Conservation (phyloP, 768 basidiomycete genomes). For the Galerina sulciceps region DNA sequence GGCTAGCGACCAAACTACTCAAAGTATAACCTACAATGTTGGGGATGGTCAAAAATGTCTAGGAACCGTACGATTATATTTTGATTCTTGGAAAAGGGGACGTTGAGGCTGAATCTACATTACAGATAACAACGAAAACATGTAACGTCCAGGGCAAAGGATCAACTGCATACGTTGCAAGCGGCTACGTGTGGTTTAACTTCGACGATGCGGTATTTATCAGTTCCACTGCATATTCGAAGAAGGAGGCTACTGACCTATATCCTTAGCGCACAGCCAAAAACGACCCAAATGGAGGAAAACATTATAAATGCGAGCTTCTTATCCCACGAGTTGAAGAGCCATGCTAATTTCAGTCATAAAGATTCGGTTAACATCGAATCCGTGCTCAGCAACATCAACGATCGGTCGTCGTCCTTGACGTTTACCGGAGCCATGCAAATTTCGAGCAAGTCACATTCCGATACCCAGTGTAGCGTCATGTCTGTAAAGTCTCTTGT, state of each 20-base stretch:
- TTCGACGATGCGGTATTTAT: constrained; percentile 8
- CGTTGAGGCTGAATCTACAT: neutral
- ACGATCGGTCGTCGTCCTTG: constrained; percentile 5
- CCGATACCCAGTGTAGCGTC: neutral
- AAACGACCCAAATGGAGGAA: constrained; percentile 6
- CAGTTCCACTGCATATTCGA: neutral
- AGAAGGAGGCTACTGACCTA: neutral
- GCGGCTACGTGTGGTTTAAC: constrained; percentile 20
- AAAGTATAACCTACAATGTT: neutral
- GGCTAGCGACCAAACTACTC: neutral
- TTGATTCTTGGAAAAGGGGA: neutral
- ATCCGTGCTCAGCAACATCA: constrained; percentile 2
- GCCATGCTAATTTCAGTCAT: neutral
- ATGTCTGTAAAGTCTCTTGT: too few species aligned
- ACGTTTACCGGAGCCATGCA: constrained; percentile 1
- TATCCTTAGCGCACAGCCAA: neutral
- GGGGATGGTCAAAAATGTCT: neutral
- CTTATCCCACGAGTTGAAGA: neutral
- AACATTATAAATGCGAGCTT: constrained; percentile 6
- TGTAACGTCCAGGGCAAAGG: constrained; percentile 14
- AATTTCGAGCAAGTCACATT: neutral
- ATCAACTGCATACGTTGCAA: constrained; percentile 5
- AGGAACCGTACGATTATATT: constrained; percentile 1
- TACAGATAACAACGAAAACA: constrained; percentile 3
- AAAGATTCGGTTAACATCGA: constrained; percentile 5